A percentile compares a stretch with the other conserved stretches of the same genome.
phyloP scores from a whole-genome alignment of 225 moss, liverwort and hornwort species.

The Sphagnum tenellum region DNA sequence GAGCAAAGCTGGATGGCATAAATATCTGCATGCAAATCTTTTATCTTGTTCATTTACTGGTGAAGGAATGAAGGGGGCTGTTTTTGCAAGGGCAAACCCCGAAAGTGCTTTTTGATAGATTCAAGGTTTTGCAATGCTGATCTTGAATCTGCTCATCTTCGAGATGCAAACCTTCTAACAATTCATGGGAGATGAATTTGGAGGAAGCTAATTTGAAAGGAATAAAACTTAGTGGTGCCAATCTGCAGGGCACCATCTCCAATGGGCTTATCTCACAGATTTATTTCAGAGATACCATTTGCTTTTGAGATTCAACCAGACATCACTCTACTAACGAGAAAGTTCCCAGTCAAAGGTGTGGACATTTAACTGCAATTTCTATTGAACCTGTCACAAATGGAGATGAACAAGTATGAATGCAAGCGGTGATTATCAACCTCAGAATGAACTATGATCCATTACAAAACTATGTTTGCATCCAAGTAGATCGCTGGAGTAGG shows the following conservation, averaged over 20 bases:
- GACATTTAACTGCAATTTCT: too few relatives aligned
- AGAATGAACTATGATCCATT: too few relatives aligned
- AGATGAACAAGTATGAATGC: too few relatives aligned
- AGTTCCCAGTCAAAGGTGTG: too few relatives aligned
- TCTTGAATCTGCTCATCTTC: conserved; percentile 82
- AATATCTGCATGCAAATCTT: conserved; percentile 76
- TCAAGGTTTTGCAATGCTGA: conserved; percentile 83
- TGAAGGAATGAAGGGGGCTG: conserved; percentile 76
- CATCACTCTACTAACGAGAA: too few relatives aligned
- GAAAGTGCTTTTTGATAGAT: conserved; percentile 64
- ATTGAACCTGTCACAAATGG: too few relatives aligned
- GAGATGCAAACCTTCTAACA: conserved; percentile 87
- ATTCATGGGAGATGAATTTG: conserved; percentile 60
- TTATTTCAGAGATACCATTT: conserved; percentile 57
- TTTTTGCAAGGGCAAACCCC: conserved; percentile 78
- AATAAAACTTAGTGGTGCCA: conserved; percentile 71
- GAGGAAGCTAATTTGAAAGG: conserved; percentile 94
- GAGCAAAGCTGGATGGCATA: conserved; percentile 70
- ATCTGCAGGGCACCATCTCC: conserved; percentile 21
- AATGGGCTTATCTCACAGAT: conserved; percentile 84
- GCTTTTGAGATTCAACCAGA: too few relatives aligned
- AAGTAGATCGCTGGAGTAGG: too few relatives aligned
- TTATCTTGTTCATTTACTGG: conserved; percentile 38
- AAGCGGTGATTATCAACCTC: too few relatives aligned
- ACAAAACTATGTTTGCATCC: too few relatives aligned